Base-by-base conservation (phyloP, 495 filamentous ascomycete genomes). In the Neurospora sp. region DNA sequence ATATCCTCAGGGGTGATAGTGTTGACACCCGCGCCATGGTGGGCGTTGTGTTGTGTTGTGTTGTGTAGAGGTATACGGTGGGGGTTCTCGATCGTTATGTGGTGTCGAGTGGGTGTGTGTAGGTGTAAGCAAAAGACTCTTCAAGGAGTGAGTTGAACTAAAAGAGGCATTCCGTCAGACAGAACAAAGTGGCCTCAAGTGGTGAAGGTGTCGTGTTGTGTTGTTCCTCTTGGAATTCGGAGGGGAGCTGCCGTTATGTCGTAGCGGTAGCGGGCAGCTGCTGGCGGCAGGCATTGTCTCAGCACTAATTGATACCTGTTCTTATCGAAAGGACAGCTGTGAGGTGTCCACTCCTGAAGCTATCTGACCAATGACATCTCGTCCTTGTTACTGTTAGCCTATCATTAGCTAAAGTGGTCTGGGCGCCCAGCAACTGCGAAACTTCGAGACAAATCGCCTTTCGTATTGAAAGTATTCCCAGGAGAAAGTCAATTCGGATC, bases 1-100 rank as follows among this genome's bases (percentile, higher is more conserved):
- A 76, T 69, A 83, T 75, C 35, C 81, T 76, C 71, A 83, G 73
- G n/a, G 84, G 83, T 69, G 86, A 87, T 69, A 80, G 77, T 46
- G 69, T 81, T 66, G 54, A 66, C 74, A 72, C 73, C 69, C 77
- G 81, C 76, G 82, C 82, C 84, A 86, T 86, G 77, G 72, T 82
- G 81, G 80, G 80, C 77, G 72, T 20, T 70, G 54, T 72, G 71
- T 71, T 42, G 71, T 35, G 48, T 27, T 14, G 73, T 27, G 70
- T n/a, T n/a, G n/a, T n/a, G n/a, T n/a, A n/a, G n/a, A n/a, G n/a
- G n/a, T 66, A 35, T 62, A 76, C 46, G 77, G 74, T 70, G 54
- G 48, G 72, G 38, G 46, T 20, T 71, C 46, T 70, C 41, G 70
- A 70, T 31, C 16, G 35, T 48, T 39, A 59, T 20, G 77, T 74